Evolutionary conservation across 805 yeast species (phyloP), one percentile per base, ranked within the genome.

Genomic region (Metschnikowia matae): DNA sequence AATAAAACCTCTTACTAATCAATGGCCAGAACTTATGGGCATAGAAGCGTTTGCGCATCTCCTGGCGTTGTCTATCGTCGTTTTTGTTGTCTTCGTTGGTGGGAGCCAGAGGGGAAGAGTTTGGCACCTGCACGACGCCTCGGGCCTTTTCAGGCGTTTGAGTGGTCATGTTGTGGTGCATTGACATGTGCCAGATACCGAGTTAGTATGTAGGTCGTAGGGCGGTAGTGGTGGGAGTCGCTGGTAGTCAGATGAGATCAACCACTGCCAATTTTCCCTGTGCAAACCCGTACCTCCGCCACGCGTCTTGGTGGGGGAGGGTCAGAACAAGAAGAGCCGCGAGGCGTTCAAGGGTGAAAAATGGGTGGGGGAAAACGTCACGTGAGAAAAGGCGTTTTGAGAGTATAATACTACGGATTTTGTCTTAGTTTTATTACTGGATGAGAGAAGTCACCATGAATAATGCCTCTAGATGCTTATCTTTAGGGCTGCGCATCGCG

Each of bases 1-100:
- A 74, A 54, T 62, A 62, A 59, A 71, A 73, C 40, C 68, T 55
- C 48, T 65, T 64, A 26, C 65, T 53, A 26, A 73, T 65, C 55
- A 72, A 61, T 37, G 70, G 70, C 60, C 69, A 73, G 61, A 70
- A 69, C 46, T 63, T 65, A 56, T 73, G 77, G 35, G 46, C 62
- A 61, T 55, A 71, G 75, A 45, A 73, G 46, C 51, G 60, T 48
- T 55, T 61, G 54, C 56, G 64, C 60, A 50, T 63, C 58, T 36
- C 63, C 58, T 37, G 58, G 60, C 44, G 60, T 35, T 50, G 46
- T 38, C 48, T 49, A 36, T 56, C 54, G 45, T 56, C 53, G 47
- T 43, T 34, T 49, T 39, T 44, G 44, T 53, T 26, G 29, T 26
- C 46, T 44, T 44, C 21, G 45, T 15, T 34, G 41, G 47, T 14